phyloP scores from a whole-genome alignment of 2,329 filamentous ascomycete genomes.

The Elsinoe ampelina region DNA sequence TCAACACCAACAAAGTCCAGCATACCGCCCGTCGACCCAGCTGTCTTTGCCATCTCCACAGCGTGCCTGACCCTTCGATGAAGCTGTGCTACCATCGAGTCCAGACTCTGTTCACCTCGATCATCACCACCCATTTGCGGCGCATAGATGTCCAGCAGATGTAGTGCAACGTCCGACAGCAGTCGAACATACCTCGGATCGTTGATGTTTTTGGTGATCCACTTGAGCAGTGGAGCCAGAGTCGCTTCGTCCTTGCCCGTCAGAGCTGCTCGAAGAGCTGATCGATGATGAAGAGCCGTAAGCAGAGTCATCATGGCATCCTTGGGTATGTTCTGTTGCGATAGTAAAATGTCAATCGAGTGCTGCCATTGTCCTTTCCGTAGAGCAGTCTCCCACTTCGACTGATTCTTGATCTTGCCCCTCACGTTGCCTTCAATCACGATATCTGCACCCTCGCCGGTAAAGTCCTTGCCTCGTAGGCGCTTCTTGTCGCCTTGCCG shows the following conservation, averaged over 20 bases:
- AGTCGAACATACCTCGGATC: slow-evolving; percentile 74
- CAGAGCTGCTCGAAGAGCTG: slow-evolving; percentile 71
- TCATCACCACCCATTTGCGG: slow-evolving; percentile 53
- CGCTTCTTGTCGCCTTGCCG: slow-evolving; percentile 53
- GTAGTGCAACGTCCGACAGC: slow-evolving; percentile 72
- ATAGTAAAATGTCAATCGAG: slow-evolving; percentile 71
- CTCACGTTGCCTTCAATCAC: slow-evolving; percentile 69
- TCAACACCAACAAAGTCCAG: slow-evolving; percentile 63
- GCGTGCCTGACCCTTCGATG: slow-evolving; percentile 63
- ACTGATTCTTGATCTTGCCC: slow-evolving; percentile 53
- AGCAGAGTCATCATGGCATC: slow-evolving; percentile 61
- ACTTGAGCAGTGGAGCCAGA: slow-evolving; percentile 72
- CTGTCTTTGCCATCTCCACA: slow-evolving; percentile 74
- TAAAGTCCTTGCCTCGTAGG: slow-evolving; percentile 61
- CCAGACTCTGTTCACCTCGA: slow-evolving; percentile 58
- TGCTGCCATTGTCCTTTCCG: slow-evolving; percentile 66
- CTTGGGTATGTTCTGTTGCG: slow-evolving; percentile 22
- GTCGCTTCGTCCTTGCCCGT: slow-evolving; percentile 70
- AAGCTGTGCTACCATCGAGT: slow-evolving; percentile 58
- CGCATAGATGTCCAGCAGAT: slow-evolving; percentile 79
- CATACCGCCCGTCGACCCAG: slow-evolving; percentile 78
- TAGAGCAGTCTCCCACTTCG: slow-evolving; percentile 72
- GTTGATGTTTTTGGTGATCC: slow-evolving; percentile 70
- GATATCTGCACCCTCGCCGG: slow-evolving; percentile 78
- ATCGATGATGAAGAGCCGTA: slow-evolving; percentile 76